phyloP scores from a whole-genome alignment of 2,329 filamentous ascomycete species.

The Pyrenophora graminea region DNA sequence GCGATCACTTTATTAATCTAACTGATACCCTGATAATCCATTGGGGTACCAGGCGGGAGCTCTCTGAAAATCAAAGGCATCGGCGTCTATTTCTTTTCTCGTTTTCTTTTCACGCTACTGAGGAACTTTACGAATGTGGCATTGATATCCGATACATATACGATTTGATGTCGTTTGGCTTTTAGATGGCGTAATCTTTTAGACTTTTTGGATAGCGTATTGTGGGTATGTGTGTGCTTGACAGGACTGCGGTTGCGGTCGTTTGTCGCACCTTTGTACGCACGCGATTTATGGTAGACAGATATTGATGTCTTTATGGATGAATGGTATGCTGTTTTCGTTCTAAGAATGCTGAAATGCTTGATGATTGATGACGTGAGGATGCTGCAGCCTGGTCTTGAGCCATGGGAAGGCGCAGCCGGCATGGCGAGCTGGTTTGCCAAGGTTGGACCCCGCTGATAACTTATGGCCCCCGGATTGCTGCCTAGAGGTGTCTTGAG shows the following conservation, averaged over 20 bases:
- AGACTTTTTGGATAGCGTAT: not conserved
- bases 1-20: constrained; percentile 8
- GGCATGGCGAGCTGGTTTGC: no score
- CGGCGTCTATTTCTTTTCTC: not conserved
- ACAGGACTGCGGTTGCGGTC: no score
- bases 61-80: no score
- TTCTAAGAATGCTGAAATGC: not conserved
- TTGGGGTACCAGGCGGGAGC: no score
- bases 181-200: not conserved
- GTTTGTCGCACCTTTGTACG: no score
- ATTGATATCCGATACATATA: constrained; percentile 4
- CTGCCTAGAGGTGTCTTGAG: no score
- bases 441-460: no score
- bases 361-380: not conserved
- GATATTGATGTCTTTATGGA: not conserved
- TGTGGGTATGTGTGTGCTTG: no score
- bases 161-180: not conserved
- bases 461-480: no score
- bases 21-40: not conserved
- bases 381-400: not conserved
- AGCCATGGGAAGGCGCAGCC: no score
- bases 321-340: not conserved
- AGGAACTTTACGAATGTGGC: not conserved
- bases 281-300: no score
- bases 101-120: not conserved